Evolutionary conservation across 805 yeast species (phyloP), one percentile per base, ranked within the genome.

Genomic region (Metschnikowia gruessii): DNA sequence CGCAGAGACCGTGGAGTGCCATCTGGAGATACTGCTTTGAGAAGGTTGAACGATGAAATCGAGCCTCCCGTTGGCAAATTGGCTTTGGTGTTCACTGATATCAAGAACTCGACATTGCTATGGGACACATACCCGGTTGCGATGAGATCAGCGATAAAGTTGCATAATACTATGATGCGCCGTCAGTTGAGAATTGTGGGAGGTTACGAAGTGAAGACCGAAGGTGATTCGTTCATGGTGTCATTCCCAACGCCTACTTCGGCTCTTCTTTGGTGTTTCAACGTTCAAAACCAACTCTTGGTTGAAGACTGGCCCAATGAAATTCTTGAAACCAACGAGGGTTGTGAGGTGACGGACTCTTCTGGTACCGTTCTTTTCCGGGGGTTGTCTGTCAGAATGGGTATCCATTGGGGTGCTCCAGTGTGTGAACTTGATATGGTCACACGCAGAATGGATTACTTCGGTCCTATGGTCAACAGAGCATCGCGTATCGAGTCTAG

Each of bases 201-300:
- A 30, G 99, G 99, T 2, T 94, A 94, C 63, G 99, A 94, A 64
- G 99, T 94, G 22, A 94, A 94, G 64, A 94, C 97, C 1, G 99
- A 94, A 80, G 99, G 99, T 61, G 99, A 94, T 74, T 96, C 99
- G 0, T 94, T 94, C 58, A 91, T 94, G 88, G 97, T 94, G 12
- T 88, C 97, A 11, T 94, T 94, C 65, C 96, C 97, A 0, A 84
- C 96, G 0, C 92, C 96, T 0, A 80, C 92, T 0, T 77, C 92
- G 16, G 98, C 98, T 0, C 71, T 94, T 51, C 74, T 89, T 31
- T 94, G 99, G 98, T 89, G 97, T 71, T 83, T 91, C 63, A 84
- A 87, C 40, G 96, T 92, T 5, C 99, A 94, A 64, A 78, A 84
- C 46, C 95, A 88, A 62, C 70, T 94, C 40, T 76, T 81, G 10